Evolutionary conservation across 148 eudicot species (phyloP), one percentile per base, ranked within the genome.

Genomic region (Persicaria maculosa): DNA sequence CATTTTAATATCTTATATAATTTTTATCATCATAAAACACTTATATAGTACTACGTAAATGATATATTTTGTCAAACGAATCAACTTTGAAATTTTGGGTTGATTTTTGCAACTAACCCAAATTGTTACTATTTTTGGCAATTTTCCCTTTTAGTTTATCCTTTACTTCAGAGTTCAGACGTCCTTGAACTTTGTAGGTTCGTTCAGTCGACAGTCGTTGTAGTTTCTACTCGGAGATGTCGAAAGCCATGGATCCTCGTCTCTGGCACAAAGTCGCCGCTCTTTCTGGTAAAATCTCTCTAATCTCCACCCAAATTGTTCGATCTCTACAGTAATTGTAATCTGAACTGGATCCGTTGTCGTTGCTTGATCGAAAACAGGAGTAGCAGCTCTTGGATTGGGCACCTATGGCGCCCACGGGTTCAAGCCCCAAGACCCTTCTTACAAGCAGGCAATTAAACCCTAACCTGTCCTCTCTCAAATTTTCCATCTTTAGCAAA

Each of bases 321-420:
- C 6, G 12, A 9, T 44, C 46, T 43, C 5, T 31, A 31, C 40
- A 31, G 40, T 31, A 31, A 31, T 31, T 1, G 40, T 31, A 2
- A 31, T 71, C 73, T 46, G 73, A 71, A 22, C 54, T 47, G 53
- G 77, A 46, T 4, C 43, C 70, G 17, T 15, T 19, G 7, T 46
- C 47, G 43, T 47, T 47, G 44, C 22, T 65, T 43, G 36, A 50
- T 65, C 36, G 31, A 22, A 50, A 22, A 65, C 79, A 91, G 98
- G 98, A 17, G 79, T 88, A 47, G 89, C 90, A 43, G 97, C 97
- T 74, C 84, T 88, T 64, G 98, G 90, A 67, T 85, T 91, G 74
- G 98, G 98, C 2, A 87, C 97, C 31, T 94, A 89, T 69, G 97
- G 98, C 73, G 88, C 97, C 40, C 98, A 94, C 82, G 91, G 78